Percentiles rank a stretch among this genome's conserved stretches.
Conservation (phyloP, 179 eudicot species). For the Actinidia arguta region DNA sequence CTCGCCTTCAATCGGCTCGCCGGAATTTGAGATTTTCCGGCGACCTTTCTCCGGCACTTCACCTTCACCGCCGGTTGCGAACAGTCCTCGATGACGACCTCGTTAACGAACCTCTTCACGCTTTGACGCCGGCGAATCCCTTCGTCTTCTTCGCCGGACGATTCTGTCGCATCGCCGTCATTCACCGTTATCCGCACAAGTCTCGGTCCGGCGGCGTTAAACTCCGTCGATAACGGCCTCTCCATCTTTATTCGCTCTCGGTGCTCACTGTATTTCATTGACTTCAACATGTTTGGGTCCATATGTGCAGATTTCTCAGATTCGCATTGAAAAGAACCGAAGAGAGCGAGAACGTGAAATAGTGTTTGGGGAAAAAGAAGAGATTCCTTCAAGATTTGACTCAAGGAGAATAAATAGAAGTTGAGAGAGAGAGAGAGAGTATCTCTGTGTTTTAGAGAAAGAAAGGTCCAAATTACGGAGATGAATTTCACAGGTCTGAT, state of each 20-base stretch:
- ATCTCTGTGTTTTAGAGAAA: no score
- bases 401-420: conserved; percentile 4
- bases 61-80: neutral
- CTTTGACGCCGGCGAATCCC: conserved; percentile 34
- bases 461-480: no score
- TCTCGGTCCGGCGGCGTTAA: conserved; percentile 20
- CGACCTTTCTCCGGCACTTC: conserved; percentile 12
- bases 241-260: conserved; percentile 17
- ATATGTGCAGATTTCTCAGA: conserved; percentile 16
- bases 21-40: neutral
- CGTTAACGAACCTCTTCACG: conserved; percentile 61
- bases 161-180: conserved; percentile 87
- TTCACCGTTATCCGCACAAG: conserved; percentile 71
- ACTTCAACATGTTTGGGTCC: conserved; percentile 28
- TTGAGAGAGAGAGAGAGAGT: neutral
- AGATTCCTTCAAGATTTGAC: conserved; percentile 17
- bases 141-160: conserved; percentile 73
- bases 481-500: no score
- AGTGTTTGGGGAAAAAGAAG: neutral
- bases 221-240: neutral
- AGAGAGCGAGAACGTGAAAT: neutral
- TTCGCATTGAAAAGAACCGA: conserved; percentile 19
- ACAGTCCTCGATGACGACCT: conserved; percentile 53
- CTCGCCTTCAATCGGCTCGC: neutral
- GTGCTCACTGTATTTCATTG: conserved; percentile 63